Evolutionary conservation across 257 asterid genomes (phyloP).

Genomic region (Nemophila menziesii): DNA sequence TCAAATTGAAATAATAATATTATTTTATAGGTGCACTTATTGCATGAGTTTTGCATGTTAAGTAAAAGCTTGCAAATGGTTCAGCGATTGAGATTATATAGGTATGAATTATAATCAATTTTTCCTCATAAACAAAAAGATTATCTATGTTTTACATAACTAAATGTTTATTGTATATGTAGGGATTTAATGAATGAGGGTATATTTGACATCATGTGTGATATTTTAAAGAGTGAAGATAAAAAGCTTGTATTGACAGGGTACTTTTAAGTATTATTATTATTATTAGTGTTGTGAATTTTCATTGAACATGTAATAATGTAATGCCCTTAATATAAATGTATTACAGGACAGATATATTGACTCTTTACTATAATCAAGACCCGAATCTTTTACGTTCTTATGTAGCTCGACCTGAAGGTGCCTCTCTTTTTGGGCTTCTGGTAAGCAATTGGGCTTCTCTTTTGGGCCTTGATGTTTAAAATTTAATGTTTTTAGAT

Average conservation of each 20-base stretch:
- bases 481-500: background rate
- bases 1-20: background rate
- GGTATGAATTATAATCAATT: constrained; percentile 25
- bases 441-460: constrained; percentile 42
- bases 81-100: constrained; percentile 76
- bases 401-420: constrained; percentile 64
- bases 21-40: constrained; percentile 51
- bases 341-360: constrained; percentile 85
- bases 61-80: constrained; percentile 95
- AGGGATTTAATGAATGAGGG: constrained; percentile 95
- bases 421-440: constrained; percentile 59
- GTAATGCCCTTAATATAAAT: constrained; percentile 8
- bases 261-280: constrained; percentile 37
- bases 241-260: constrained; percentile 79
- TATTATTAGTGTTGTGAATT: constrained; percentile 9
- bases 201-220: constrained; percentile 69
- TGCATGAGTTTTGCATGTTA: constrained; percentile 85
- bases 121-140: background rate
- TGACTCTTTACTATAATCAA: constrained; percentile 63
- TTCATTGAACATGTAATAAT: background rate
- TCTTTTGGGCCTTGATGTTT: background rate
- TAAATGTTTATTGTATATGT: constrained; percentile 13
- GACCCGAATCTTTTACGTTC: constrained; percentile 83
- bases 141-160: background rate
- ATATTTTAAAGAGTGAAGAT: constrained; percentile 68